Conservation (phyloP, 331 rosid genomes). For the Rosa hybrid region DNA sequence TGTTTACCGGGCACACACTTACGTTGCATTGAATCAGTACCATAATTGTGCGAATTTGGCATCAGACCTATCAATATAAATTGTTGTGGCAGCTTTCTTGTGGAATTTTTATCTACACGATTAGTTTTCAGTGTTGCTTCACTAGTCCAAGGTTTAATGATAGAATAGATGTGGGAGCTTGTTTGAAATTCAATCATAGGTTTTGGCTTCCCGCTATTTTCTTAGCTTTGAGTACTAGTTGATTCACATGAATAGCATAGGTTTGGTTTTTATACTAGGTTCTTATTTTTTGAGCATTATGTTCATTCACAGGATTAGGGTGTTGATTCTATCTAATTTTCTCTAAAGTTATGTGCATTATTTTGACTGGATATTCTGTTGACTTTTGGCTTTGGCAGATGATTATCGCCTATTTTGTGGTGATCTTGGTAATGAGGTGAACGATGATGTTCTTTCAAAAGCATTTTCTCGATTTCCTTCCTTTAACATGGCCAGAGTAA, state of each 20-base stretch:
- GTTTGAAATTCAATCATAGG: background rate
- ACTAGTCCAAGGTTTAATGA: too few relatives aligned
- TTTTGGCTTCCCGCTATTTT: background rate
- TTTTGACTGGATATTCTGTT: constrained; percentile 16
- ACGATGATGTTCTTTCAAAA: constrained; percentile 92
- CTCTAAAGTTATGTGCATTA: constrained; percentile 14
- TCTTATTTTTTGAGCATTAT: background rate
- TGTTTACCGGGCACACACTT: background rate
- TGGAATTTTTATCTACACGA: background rate
- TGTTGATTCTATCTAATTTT: background rate
- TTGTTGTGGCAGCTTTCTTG: background rate
- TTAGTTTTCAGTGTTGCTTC: background rate
- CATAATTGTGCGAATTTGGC: background rate
- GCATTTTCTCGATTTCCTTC: constrained; percentile 91
- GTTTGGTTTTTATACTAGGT: background rate
- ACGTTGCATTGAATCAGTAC: too few relatives aligned
- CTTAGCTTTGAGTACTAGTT: background rate
- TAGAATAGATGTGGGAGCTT: too few relatives aligned
- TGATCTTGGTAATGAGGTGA: constrained; percentile 98
- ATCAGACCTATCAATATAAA: background rate
- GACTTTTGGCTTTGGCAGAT: constrained; percentile 50
- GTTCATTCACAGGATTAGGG: background rate
- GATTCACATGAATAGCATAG: background rate
- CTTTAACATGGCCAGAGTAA: constrained; percentile 89
- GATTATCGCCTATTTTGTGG: constrained; percentile 92